Base-by-base conservation (phyloP, 1,284 basidiomycete genomes). In the Papiliotrema nemorosa region DNA sequence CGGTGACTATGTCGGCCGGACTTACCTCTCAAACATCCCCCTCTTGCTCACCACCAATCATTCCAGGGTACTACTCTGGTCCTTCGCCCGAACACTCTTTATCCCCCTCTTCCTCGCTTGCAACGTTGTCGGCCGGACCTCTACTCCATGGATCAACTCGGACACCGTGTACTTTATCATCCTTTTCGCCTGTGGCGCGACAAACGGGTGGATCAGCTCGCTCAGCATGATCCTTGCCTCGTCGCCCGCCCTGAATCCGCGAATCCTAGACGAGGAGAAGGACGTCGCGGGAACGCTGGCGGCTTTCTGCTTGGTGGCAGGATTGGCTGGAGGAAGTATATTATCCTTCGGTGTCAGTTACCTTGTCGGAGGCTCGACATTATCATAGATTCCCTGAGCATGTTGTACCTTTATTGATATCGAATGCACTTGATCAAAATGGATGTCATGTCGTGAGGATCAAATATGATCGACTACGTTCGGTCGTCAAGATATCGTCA, bases 51-150 rank as follows among this genome's bases (percentile, higher is more conserved):
- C 88, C 50, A 88, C 86, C 81, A 84, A 83, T 10, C 79, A 80
- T 4, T 77, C 75, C 33, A 78, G 79, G 31, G 80, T 90, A 24
- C 69, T 88, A 13, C 7, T 67, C 3, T 72, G 89, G 35, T 85
- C 89, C 20, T 67, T 87, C 34, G 70, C 81, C 2, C 83, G 90
- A 39, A 86, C 85, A 0, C 33, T 73, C 12, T 92, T 93, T 74
- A 82, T 93, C 52, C 88, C 88, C 24, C 65, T 92, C 38, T 86
- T 93, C 73, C 79, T 93, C 20, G 78, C 86, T 67, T 93, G 89
- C 78, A 93, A 93, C 66, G 59, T 62, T 34, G 52, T 56, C 2
- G 49, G 57, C 2, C 53, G 61, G 13, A 49, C 58, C n/a, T 44
- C 52, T 13, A 13, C 43, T 18, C 56, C 60, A 36, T 44, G 44